Percentiles rank a stretch among this genome's conserved stretches.
phyloP scores from a whole-genome alignment of 768 basidiomycete species.

The Hygrophorus pudorinus region DNA sequence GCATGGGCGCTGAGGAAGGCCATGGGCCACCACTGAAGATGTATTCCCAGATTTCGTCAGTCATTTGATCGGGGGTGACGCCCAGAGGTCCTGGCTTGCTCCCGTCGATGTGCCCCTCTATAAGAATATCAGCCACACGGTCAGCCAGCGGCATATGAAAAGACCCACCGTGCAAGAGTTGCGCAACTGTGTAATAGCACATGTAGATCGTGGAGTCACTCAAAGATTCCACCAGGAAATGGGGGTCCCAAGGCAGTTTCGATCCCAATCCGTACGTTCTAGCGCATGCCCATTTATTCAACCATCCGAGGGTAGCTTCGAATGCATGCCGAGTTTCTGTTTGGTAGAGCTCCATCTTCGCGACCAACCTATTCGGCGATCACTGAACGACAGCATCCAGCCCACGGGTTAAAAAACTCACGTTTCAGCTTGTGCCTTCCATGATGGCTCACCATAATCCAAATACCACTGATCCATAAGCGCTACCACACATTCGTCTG shows the following conservation, averaged over 20 bases:
- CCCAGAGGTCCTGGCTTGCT: constrained; percentile 71
- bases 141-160: not conserved
- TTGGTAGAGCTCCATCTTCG: constrained; percentile 83
- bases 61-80: constrained; percentile 86
- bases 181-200: constrained; percentile 93
- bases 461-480: constrained; percentile 99
- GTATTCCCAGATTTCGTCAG: constrained; percentile 97
- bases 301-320: constrained; percentile 86
- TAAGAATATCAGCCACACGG: not conserved
- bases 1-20: constrained; percentile 56
- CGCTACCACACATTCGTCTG: constrained; percentile 97
- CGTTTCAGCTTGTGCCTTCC: constrained; percentile 83
- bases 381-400: constrained; percentile 6
- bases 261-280: constrained; percentile 94
- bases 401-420: constrained; percentile 25
- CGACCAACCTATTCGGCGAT: constrained; percentile 47
- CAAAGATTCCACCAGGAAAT: constrained; percentile 92
- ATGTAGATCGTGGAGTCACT: constrained; percentile 99
- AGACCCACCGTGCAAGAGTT: constrained; percentile 77
- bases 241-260: constrained; percentile 91
- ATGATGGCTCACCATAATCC: constrained; percentile 88
- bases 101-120: constrained; percentile 71
- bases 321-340: constrained; percentile 90
- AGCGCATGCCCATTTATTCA: constrained; percentile 99
- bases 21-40: constrained; percentile 71